Base-by-base conservation (phyloP, 2,329 filamentous ascomycete species). In the Aspergillus hortae region DNA sequence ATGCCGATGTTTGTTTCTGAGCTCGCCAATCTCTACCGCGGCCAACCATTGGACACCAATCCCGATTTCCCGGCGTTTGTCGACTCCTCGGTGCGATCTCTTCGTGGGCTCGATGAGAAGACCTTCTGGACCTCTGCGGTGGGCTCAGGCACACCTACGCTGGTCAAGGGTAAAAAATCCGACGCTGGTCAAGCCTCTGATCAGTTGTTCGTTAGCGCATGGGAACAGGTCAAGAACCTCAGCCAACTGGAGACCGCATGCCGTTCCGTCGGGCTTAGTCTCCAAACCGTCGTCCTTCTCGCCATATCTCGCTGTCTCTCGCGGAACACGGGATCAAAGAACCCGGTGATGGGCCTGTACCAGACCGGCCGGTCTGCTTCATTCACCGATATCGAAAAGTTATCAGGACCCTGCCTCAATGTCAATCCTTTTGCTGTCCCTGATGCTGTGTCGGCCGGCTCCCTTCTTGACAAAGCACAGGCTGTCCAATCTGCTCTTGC, bases 1-100 rank as follows among this genome's bases (percentile, higher is more conserved):
- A 68, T 72, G 59, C 60, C 60, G 1, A 62, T 63, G 41, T 56
- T 72, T 6, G 51, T 70, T 9, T 50, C 61, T 11, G 67, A 72
- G 32, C 63, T 72, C 3, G 51, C 48, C 10, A 54, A 56, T 1
- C 54, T 70, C 10, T 72, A 71, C 44, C 43, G 53, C 7, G 48
- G 44, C 12, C 43, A 56, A 7, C 3, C 36, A 2, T 32, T 55
- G 11, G 52, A 51, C 14, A 48, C 58, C 6, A 57, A 53, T 25
- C 57, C 61, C 1, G 52, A 59, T 25, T 63, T 63, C 45, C 52
- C 60, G 15, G 44, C 54, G 2, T 65, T 65, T 40, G 63, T 69
- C 35, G 52, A 61, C 12, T 54, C 54, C 33, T 65, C 61, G 3
- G 19, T 63, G 4, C 58, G 53, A 33, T 55, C 61, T 33, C 53